Evolutionary conservation across 2,329 filamentous ascomycete species (phyloP).

Genomic region (Ascosphaera pollenicola): DNA sequence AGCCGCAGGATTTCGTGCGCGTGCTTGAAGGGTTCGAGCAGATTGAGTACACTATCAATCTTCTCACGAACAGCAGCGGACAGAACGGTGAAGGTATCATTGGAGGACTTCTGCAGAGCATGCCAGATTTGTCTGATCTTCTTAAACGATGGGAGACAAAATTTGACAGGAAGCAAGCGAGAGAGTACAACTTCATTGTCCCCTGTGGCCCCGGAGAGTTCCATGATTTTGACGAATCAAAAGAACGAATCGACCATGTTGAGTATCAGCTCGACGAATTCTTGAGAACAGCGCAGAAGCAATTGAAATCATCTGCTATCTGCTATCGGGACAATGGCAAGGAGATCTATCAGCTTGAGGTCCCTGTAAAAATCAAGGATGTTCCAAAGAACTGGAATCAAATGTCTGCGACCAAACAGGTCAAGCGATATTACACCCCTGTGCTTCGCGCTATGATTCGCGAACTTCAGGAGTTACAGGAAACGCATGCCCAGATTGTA

Average conservation of each 20-base stretch:
- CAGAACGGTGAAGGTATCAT: conserved; percentile 57
- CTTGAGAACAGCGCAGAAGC: conserved; percentile 46
- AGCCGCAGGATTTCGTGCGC: conserved; percentile 73
- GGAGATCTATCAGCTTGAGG: conserved; percentile 90
- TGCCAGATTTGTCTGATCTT: conserved; percentile 61
- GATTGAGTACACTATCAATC: conserved; percentile 79
- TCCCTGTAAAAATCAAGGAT: conserved; percentile 59
- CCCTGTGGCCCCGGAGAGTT: conserved; percentile 63
- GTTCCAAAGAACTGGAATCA: conserved; percentile 79
- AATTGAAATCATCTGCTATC: conserved; percentile 51
- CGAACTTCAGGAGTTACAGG: conserved; percentile 77
- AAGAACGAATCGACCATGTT: conserved; percentile 53
- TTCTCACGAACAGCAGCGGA: conserved; percentile 45
- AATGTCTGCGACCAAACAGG: conserved; percentile 78
- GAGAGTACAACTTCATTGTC: conserved; percentile 58
- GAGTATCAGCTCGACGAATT: conserved; percentile 50
- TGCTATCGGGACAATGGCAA: conserved; percentile 77
- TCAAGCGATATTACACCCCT: conserved; percentile 85
- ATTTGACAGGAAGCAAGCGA: conserved; percentile 65
- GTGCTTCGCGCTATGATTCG: conserved; percentile 67
- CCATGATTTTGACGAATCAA: conserved; percentile 72
- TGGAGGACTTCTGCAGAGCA: conserved; percentile 56
- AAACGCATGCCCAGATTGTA: conserved; percentile 76
- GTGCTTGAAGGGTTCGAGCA: conserved; percentile 94
- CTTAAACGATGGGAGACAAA: conserved; percentile 76